Evolutionary conservation across 306 rosid genomes (phyloP).

Genomic region (Bauhinia variegata): DNA sequence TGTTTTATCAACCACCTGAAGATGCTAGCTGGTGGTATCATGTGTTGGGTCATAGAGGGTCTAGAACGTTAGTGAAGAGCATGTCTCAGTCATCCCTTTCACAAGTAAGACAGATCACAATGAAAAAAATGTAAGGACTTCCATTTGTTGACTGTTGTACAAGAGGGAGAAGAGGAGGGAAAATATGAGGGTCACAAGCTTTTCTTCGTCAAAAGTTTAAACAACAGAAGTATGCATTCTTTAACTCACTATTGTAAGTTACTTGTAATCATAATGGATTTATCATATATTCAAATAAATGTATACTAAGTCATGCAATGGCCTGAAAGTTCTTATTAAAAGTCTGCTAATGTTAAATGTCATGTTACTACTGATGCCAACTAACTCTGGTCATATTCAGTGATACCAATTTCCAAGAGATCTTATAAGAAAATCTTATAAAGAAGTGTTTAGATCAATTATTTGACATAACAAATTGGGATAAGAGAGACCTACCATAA

Average conservation of each 20-base stretch:
- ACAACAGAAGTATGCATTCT: neutral
- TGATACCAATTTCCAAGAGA: too few relatives aligned
- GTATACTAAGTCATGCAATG: neutral
- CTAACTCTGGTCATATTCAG: conserved; percentile 2
- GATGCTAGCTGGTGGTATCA: conserved; percentile 33
- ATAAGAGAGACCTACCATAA: conserved; percentile 63
- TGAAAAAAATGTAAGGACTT: conserved; percentile 27
- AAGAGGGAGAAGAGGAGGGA: neutral
- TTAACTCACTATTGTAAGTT: neutral
- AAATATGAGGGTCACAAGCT: conserved; percentile 2
- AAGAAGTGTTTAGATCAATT: too few relatives aligned
- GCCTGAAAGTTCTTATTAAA: conserved; percentile 2
- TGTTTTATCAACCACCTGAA: conserved; percentile 27
- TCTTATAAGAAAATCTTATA: neutral
- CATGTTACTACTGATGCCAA: neutral
- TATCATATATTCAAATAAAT: too few relatives aligned
- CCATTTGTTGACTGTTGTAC: conserved; percentile 1
- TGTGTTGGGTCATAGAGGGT: conserved; percentile 57
- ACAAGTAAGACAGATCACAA: conserved; percentile 34
- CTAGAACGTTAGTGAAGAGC: conserved; percentile 82
- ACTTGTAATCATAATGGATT: too few relatives aligned
- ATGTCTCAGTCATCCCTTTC: conserved; percentile 88
- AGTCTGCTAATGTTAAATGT: neutral
- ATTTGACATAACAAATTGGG: neutral
- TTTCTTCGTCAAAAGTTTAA: too few relatives aligned